A percentile compares a stretch with the other conserved stretches of the same genome.
These are phyloP conservation scores for Arthrocladium fulminans DNA, from an alignment of 2,329 filamentous ascomycete genomes.

Conservation along the genomic window DNA sequence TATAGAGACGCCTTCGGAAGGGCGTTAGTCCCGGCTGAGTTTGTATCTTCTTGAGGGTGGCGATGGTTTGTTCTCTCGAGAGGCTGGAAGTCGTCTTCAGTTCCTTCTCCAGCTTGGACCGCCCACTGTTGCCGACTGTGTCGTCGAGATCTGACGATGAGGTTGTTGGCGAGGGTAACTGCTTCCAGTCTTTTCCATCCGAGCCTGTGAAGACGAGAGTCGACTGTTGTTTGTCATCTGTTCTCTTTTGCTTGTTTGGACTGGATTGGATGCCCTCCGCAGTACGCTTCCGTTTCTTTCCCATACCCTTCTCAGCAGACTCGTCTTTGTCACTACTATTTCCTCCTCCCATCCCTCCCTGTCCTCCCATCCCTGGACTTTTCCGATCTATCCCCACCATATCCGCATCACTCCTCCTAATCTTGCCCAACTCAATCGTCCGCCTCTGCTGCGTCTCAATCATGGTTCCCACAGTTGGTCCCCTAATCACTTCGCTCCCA, in stretches of 20 bases:
- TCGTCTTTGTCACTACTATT: background rate
- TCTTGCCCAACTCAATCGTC: conserved; percentile 32
- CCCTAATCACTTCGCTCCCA: conserved; percentile 35
- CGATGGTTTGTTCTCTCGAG: conserved; percentile 6
- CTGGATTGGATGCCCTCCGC: background rate
- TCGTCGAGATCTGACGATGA: conserved; percentile 1
- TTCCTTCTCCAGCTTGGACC: background rate
- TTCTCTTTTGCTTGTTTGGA: background rate
- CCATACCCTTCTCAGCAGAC: background rate
- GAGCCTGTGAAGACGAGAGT: conserved; percentile 9
- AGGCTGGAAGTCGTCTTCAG: background rate
- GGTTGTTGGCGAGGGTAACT: conserved; percentile 14
- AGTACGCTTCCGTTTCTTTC: conserved; percentile 11
- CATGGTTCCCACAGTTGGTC: conserved; percentile 39
- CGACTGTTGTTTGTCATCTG: conserved; percentile 11
- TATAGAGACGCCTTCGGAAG: conserved; percentile 52
- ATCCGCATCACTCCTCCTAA: conserved; percentile 30
- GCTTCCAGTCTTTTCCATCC: conserved; percentile 5
- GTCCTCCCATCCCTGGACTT: conserved; percentile 34
- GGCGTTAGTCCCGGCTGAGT: conserved; percentile 40
- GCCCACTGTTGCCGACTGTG: background rate
- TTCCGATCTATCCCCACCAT: conserved; percentile 32
- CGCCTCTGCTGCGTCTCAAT: conserved; percentile 28
- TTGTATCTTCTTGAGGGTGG: conserved; percentile 33
- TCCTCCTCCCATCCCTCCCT: conserved; percentile 27